Base-by-base conservation (phyloP, 163 green algal genomes). In the Chloroidium sp. region DNA sequence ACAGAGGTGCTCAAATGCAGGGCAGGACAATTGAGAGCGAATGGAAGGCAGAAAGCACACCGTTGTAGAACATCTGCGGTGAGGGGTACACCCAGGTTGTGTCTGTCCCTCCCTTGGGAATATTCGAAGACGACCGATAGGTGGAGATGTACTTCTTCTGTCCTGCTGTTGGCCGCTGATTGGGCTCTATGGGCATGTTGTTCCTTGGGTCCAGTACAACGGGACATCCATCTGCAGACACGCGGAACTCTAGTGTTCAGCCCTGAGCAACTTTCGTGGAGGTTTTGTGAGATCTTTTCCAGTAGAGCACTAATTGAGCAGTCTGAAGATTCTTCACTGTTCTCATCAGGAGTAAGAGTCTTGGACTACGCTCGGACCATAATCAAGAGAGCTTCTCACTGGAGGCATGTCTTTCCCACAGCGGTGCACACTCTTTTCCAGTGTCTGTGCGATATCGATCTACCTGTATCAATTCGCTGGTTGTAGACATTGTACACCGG, bases 61-160 rank as follows among this genome's bases (percentile, higher is more conserved):
- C 93, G 84, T 99, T 99, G 87, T 94, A 99, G 72, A 99, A 98
- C 95, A 99, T 99, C 81, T 98, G 95, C 3, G 95, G 93, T 59
- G 93, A 97, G 4, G 95, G 95, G 81, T 98, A 99, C 0, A 91
- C 62, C 95, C 95, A 99, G 0, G 92, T 97, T 57, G 14, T 77
- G 0, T 91, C 84, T 10, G 94, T 97, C 67, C 95, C 95, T 61
- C 93, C 92, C 83, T 99, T 99, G 58, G 95, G 95, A 68, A 99
- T 99, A 69, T 76, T 97, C 57, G 89, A 95, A 1, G 82, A 62
- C 2, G 93, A 80, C 2, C 95, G 84, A 0, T 92, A 85, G 1
- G 89, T 95, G 59, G 93, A 94, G 2, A 99, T 87, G 0, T 89
- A 88, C 82, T 92, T 91, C 1, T 83, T 82, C 88, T 98, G 95